Evolutionary conservation across 208 protist genomes (phyloP).

Genomic region (Tritrichomonas musculus): DNA sequence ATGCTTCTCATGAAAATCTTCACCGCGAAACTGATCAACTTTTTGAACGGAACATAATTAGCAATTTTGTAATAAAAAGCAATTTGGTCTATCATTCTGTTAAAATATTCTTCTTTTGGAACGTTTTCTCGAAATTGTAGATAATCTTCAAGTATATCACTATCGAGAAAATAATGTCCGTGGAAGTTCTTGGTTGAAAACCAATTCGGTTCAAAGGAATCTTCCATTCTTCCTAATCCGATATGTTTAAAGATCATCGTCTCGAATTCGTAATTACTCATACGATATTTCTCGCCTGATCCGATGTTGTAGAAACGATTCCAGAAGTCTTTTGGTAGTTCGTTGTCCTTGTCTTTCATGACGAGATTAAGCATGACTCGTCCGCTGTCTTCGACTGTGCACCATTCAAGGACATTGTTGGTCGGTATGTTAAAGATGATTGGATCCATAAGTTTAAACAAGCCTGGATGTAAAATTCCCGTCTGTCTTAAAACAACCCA

Average conservation of each 20-base stretch:
- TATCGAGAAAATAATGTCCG: neutral
- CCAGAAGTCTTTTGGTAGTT: neutral
- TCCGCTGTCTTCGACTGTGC: neutral
- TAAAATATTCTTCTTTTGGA: neutral
- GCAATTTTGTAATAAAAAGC: neutral
- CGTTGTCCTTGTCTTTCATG: too few relatives aligned
- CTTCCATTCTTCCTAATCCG: neutral
- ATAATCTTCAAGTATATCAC: neutral
- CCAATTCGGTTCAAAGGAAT: neutral
- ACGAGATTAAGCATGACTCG: neutral
- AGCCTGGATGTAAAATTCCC: neutral
- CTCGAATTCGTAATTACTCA: neutral
- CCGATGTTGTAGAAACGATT: constrained; percentile 2
- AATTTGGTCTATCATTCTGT: neutral
- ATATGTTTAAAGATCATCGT: neutral
- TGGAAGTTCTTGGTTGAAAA: neutral
- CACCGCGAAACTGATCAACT: neutral
- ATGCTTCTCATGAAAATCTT: neutral
- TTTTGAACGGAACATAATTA: neutral
- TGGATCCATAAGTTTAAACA: neutral
- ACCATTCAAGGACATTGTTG: neutral
- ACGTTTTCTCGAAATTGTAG: neutral
- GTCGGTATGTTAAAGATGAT: neutral
- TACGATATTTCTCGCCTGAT: neutral
- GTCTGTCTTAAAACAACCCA: neutral